These are phyloP conservation scores for Fusarium setosum DNA, from an alignment of 2,329 filamentous ascomycete species.

Conservation along the genomic window DNA sequence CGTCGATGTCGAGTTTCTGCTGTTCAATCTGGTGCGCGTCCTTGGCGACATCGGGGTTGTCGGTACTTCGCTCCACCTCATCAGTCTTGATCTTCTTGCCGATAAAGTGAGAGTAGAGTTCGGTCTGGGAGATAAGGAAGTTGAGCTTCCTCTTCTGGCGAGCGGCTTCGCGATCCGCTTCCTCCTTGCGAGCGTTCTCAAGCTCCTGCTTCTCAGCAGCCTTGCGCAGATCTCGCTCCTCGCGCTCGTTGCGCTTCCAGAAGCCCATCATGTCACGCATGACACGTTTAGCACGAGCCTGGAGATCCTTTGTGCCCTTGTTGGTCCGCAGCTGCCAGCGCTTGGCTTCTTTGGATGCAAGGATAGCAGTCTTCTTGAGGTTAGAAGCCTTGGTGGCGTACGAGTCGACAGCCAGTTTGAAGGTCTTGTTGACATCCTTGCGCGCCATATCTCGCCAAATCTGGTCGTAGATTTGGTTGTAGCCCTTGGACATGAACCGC, in stretches of 20 bases:
- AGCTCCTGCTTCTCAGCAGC: conserved; percentile 95
- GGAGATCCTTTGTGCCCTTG: conserved; percentile 97
- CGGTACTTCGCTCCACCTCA: conserved; percentile 90
- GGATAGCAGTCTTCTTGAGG: conserved; percentile 94
- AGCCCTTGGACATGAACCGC: conserved; percentile 87
- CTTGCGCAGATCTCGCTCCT: conserved; percentile 94
- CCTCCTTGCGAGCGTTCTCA: conserved; percentile 95
- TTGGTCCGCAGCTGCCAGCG: conserved; percentile 98
- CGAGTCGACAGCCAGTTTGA: conserved; percentile 87
- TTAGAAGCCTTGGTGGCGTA: conserved; percentile 92
- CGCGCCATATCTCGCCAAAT: conserved; percentile 96
- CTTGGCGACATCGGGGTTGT: conserved; percentile 78
- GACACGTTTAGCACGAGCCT: conserved; percentile 94
- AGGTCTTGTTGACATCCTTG: conserved; percentile 94
- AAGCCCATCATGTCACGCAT: conserved; percentile 99
- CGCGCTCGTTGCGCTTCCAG: conserved; percentile 98
- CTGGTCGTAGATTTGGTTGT: conserved; percentile 96
- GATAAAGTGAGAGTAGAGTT: conserved; percentile 99
- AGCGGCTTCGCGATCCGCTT: conserved; percentile 97
- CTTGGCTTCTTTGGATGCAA: conserved; percentile 96
- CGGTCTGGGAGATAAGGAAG: conserved; percentile 98
- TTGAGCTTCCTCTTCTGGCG: conserved; percentile 99
- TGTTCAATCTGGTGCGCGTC: conserved; percentile 55
- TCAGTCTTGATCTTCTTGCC: conserved; percentile 99
- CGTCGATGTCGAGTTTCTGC: conserved; percentile 61